Evolutionary conservation across 192 early-diverging fungal species (phyloP).

Genomic region (Oehlia diaphana): DNA sequence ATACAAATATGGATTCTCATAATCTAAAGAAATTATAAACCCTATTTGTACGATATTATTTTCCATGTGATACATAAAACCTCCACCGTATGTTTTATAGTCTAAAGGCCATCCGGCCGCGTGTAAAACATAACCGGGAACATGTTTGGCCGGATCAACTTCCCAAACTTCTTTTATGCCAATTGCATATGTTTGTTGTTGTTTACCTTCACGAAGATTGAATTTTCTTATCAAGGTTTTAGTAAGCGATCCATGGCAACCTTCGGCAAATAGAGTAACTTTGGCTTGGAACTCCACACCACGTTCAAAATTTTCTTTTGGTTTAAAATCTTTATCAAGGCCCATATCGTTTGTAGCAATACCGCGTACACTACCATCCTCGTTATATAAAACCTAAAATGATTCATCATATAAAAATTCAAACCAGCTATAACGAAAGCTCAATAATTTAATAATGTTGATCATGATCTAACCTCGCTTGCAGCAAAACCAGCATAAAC

Average conservation of each 20-base stretch:
- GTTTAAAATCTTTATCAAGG: conserved; percentile 81
- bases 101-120: conserved; percentile 92
- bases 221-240: conserved; percentile 89
- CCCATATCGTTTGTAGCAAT: conserved; percentile 96
- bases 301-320: conserved; percentile 88
- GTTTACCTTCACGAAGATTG: conserved; percentile 80
- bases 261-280: conserved; percentile 95
- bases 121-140: conserved; percentile 81
- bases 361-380: conserved; percentile 90
- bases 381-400: conserved; percentile 75
- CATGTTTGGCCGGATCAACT: conserved; percentile 79
- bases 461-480: conserved; percentile 62
- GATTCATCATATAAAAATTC: background rate
- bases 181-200: conserved; percentile 93
- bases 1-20: conserved; percentile 90
- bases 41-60: conserved; percentile 86
- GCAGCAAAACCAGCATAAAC: conserved; percentile 92
- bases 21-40: conserved; percentile 90
- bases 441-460: background rate
- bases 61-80: conserved; percentile 96
- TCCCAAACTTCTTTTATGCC: conserved; percentile 99
- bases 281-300: conserved; percentile 96
- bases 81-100: conserved; percentile 89
- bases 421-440: background rate
- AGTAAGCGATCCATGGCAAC: conserved; percentile 94